These are phyloP conservation scores for Kandelia obovata DNA, from an alignment of 345 rosid genomes.

Conservation along the genomic window DNA sequence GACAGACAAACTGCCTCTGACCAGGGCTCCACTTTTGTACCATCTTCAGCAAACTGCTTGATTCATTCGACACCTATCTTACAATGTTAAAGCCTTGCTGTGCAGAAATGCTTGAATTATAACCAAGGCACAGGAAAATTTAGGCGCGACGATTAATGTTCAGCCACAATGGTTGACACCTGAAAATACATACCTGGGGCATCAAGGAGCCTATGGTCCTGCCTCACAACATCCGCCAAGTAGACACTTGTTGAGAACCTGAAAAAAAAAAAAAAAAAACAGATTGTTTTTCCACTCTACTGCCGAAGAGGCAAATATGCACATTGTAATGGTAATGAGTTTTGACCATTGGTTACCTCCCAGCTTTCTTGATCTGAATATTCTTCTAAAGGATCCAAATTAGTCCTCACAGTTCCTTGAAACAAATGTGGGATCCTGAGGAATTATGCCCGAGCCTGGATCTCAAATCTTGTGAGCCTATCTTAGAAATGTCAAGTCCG, in stretches of 20 bases:
- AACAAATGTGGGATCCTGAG: slow-evolving; percentile 78
- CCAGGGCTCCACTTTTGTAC: slow-evolving; percentile 88
- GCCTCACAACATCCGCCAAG: slow-evolving; percentile 45
- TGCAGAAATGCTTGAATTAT: neutral
- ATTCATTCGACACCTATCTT: neutral
- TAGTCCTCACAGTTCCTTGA: slow-evolving; percentile 75
- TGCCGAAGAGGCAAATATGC: neutral
- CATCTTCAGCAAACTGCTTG: slow-evolving; percentile 71
- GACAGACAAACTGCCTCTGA: slow-evolving; percentile 85
- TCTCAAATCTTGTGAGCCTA: slow-evolving; percentile 78
- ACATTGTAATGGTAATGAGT: neutral
- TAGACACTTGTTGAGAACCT: slow-evolving; percentile 53
- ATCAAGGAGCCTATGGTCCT: slow-evolving; percentile 53
- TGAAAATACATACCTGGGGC: slow-evolving; percentile 37
- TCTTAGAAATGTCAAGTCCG: slow-evolving; percentile 58
- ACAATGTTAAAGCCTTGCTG: neutral
- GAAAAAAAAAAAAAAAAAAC: neutral
- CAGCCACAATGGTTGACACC: too few relatives aligned
- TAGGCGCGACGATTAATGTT: neutral
- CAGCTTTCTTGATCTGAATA: slow-evolving; percentile 73
- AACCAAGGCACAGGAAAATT: neutral
- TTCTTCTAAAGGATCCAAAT: slow-evolving; percentile 71
- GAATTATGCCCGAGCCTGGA: slow-evolving; percentile 71
- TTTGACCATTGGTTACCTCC: slow-evolving; percentile 35
- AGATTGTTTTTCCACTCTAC: neutral